Evolutionary conservation across 75 land plant genomes (phyloP).

Genomic region (Cupressus sempervirens): DNA sequence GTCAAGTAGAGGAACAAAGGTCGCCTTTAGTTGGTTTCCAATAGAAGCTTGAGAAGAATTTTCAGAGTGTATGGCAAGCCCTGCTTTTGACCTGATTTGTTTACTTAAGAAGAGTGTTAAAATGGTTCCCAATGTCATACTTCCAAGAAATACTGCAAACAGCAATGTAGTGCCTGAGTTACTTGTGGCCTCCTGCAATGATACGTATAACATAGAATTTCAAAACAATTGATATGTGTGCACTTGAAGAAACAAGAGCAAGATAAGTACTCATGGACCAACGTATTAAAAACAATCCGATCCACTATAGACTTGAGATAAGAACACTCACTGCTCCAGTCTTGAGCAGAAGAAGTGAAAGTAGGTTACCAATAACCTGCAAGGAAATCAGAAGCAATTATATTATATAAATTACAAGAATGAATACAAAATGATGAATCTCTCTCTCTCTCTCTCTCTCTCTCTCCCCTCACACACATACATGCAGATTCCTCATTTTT

Average conservation of each 20-base stretch:
- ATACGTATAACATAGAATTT: not conserved
- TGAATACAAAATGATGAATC: not conserved
- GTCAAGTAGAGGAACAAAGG: conserved; percentile 51
- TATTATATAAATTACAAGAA: not conserved
- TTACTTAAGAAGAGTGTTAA: conserved; percentile 66
- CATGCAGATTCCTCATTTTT: not conserved
- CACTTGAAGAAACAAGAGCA: not conserved
- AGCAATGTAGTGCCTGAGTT: conserved; percentile 52
- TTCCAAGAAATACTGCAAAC: conserved; percentile 62
- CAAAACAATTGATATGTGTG: not conserved
- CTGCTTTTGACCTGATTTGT: conserved; percentile 30
- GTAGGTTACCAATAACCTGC: conserved; percentile 82
- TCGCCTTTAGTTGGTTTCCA: conserved; percentile 27
- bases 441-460: not conserved
- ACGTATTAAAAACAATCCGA: not conserved
- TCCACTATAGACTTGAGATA: not conserved
- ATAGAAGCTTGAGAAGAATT: conserved; percentile 16
- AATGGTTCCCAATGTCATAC: conserved; percentile 65
- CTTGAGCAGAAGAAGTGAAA: conserved; percentile 54
- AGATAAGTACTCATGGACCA: not conserved
- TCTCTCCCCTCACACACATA: not conserved
- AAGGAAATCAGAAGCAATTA: conserved; percentile 7
- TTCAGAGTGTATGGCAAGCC: conserved; percentile 9
- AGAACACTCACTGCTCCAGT: conserved; percentile 43
- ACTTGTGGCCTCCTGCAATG: conserved; percentile 37